Evolutionary conservation across 225 moss, liverwort and hornwort species (phyloP), one percentile per base, ranked within the genome.

Genomic region (Ulota crispa): DNA sequence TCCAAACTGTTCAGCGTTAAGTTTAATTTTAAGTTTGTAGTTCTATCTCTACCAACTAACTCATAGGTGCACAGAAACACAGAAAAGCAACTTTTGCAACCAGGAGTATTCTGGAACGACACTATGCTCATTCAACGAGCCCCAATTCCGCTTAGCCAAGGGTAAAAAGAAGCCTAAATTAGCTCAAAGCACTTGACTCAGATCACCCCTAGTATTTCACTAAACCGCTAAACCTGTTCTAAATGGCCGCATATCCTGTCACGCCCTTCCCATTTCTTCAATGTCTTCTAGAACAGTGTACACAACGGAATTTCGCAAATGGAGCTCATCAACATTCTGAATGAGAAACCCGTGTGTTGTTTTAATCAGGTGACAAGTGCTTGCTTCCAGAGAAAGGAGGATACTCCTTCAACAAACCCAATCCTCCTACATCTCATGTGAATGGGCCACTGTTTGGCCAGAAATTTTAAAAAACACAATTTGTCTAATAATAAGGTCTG

Each of bases 401-500:
- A 36, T 19, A 32, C 68, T 78, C 68, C 78, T 10, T 64, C 70
- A 75, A 82, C 45, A 83, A 75, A 65, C 50, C 57, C 79, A 45
- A 45, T 45, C 36, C 62, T 45, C 69, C 79, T 70, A 64, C 32
- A 75, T 70, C 47, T 59, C 72, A 45, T 10, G 61, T 55, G 68
- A 41, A 85, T 68, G 78, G 50, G 74, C 39, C 84, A 82, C 68
- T 72, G 52, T 79, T 60, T 60, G 68, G 31, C 60, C 79, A 84
- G 66, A 83, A 83, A 70, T 57, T 0, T 32, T 2, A 32, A 78
- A 74, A 28, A 61, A 45, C 37, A 52, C 79, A 62, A 73, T 73
- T 45, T 59, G 67, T 71, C 86, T 93, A 95, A 77, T 95, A 93
- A 80, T 95, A 95, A 50, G 95, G 93, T 83, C 92, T 91, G 75